Evolutionary conservation across 352 stramenopile genomes (phyloP), one percentile per base, ranked within the genome.

Genomic region (Phytophthora sp.): DNA sequence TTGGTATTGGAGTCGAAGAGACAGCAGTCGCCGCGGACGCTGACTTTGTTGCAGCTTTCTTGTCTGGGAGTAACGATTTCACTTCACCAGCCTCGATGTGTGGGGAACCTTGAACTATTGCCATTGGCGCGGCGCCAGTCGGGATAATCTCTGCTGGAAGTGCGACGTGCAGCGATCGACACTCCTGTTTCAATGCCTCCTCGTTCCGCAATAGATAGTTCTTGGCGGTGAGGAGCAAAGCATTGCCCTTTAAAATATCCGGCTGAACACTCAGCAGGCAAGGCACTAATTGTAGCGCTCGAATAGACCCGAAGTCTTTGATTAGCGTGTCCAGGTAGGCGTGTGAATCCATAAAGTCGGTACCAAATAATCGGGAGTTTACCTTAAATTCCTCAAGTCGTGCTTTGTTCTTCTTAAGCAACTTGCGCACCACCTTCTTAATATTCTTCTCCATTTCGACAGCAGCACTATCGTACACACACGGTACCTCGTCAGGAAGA

Each of bases 351-450:
- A 94, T 90, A 37, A 91, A 92, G 54, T 87, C 82, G 68, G 88
- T 92, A 28, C 85, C 85, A 62, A 78, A 90, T 9, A 94, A 67
- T 1, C 80, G 78, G 27, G 83, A 81, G 41, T 91, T 94, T 43
- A 88, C 85, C 73, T 92, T 94, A 58, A 94, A 94, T 27, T 92
- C 85, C 50, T 92, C 78, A 20, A 89, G 50, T 32, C 74, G 75
- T 9, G 51, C 24, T 26, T 83, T 88, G 63, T 88, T 57, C 51
- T 80, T 83, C 24, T 74, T 76, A n/a, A 89, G 64, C n/a, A 88
- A 35, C 50, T 86, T 90, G 52, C 85, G 88, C 54, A 91, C 66
- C 4, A 75, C 71, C 44, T 89, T 88, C 52, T 90, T 77, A 55
- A 94, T 74, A 11, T 74, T 76, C 43, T 88, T 92, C 51, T 94